A percentile compares a stretch with the other conserved stretches of the same genome.
Conservation (phyloP, 2,329 filamentous ascomycete genomes). For the Grosmannia huntii region DNA sequence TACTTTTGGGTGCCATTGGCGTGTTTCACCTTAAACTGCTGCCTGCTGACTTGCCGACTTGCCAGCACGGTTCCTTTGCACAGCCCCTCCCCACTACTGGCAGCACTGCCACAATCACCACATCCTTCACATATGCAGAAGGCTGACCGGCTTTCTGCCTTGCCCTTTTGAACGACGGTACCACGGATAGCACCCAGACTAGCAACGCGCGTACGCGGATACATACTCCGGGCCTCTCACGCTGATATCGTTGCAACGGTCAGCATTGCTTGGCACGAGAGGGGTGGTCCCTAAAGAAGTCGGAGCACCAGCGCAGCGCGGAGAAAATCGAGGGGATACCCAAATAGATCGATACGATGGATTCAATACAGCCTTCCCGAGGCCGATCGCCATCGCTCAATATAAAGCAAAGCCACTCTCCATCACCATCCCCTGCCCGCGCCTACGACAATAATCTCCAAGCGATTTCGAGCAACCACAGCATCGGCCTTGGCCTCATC, state of each 20-base stretch:
- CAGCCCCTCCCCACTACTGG: conserved; percentile 23
- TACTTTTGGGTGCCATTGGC: no score
- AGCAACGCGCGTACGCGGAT: conserved; percentile 3
- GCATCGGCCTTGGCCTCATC: conserved; percentile 44
- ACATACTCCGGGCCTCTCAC: not conserved
- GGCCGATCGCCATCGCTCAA: conserved; percentile 48
- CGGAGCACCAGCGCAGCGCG: conserved; percentile 1
- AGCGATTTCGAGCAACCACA: conserved; percentile 12
- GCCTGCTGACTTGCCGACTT: conserved; percentile 4
- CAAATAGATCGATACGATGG: conserved; percentile 25
- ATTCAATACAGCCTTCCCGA: conserved; percentile 35
- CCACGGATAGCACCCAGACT: conserved; percentile 6
- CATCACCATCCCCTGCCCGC: conserved; percentile 36
- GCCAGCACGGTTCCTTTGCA: conserved; percentile 22
- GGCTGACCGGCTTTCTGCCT: conserved; percentile 37
- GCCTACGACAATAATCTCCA: conserved; percentile 28
- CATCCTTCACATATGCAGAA: conserved; percentile 15
- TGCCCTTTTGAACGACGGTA: conserved; percentile 21
- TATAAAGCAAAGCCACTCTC: conserved; percentile 58
- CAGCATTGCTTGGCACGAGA: not conserved
- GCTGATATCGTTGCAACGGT: not conserved
- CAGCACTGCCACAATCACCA: conserved; percentile 23
- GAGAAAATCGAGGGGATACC: conserved; percentile 1
- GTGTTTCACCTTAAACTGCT: conserved; percentile 8
- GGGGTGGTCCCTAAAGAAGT: not conserved